Evolutionary conservation across 495 filamentous ascomycete species (phyloP).

Genomic region (Podospora pseudoanserina): DNA sequence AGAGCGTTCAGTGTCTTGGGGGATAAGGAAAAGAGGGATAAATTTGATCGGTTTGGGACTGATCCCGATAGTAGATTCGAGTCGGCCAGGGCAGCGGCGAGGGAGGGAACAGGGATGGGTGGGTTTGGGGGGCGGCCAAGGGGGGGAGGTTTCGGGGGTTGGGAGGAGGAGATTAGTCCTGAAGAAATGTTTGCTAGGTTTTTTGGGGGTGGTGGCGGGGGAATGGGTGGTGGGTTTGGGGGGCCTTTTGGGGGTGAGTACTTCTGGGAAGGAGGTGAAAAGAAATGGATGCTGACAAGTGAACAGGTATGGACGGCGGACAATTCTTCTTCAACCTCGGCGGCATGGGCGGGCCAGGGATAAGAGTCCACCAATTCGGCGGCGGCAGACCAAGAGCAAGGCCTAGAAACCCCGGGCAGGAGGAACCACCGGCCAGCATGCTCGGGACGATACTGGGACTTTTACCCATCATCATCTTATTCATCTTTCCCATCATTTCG

Average conservation of each 20-base stretch:
- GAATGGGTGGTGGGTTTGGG: constrained; percentile 54
- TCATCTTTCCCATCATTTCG: constrained; percentile 81
- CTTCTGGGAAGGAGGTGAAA: background rate
- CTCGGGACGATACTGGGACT: constrained; percentile 61
- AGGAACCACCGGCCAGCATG: constrained; percentile 39
- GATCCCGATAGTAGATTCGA: constrained; percentile 87
- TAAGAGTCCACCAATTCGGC: constrained; percentile 85
- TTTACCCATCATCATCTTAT: constrained; percentile 81
- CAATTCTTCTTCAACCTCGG: constrained; percentile 91
- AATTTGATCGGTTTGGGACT: constrained; percentile 81
- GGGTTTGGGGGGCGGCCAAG: constrained; percentile 52
- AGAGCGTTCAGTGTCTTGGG: constrained; percentile 90
- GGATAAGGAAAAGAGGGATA: constrained; percentile 85
- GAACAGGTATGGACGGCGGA: constrained; percentile 59
- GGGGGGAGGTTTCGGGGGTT: constrained; percentile 53
- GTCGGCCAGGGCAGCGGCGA: constrained; percentile 51
- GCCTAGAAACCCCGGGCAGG: constrained; percentile 63
- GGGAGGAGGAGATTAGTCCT: constrained; percentile 85
- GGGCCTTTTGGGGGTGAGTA: constrained; percentile 47
- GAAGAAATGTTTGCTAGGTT: constrained; percentile 96
- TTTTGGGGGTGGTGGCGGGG: constrained; percentile 72
- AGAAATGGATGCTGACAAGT: constrained; percentile 10
- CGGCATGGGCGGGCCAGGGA: constrained; percentile 75
- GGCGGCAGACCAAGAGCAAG: constrained; percentile 63
- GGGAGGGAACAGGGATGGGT: background rate